Percentiles rank a stretch among this genome's conserved stretches.
Conservation (phyloP, 805 yeast species). For the Cyberlindnera americana region DNA sequence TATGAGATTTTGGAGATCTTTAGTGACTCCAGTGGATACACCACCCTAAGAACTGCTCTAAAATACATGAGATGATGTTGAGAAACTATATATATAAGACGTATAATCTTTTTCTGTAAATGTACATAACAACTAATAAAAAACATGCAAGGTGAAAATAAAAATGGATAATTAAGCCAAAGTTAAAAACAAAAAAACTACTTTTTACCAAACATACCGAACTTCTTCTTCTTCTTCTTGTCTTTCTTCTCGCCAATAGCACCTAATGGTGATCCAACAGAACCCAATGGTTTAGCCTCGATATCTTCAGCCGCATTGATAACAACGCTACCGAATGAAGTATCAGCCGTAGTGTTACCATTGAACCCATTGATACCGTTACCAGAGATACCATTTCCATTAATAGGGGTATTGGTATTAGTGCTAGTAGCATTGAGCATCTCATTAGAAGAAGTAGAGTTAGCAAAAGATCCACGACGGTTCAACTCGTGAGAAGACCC, state of each 20-base stretch:
- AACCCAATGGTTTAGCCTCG: conserved; percentile 13
- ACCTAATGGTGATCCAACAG: conserved; percentile 6
- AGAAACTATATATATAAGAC: too few relatives aligned
- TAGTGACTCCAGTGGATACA: too few relatives aligned
- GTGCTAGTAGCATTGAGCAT: conserved; percentile 2
- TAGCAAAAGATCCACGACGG: conserved; percentile 5
- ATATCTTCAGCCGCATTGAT: conserved; percentile 4
- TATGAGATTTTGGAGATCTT: too few relatives aligned
- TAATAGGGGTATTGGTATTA: background rate
- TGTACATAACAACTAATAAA: background rate
- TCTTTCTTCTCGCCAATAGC: conserved; percentile 4
- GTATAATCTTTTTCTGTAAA: too few relatives aligned
- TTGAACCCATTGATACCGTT: too few relatives aligned
- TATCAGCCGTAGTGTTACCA: conserved; percentile 6
- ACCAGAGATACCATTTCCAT: too few relatives aligned
- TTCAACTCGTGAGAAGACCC: conserved; percentile 7
- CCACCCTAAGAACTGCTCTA: too few relatives aligned
- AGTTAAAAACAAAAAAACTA: background rate
- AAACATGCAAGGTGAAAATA: background rate
- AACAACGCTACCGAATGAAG: conserved; percentile 8
- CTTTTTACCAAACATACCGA: conserved; percentile 18
- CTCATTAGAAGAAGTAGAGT: conserved; percentile 12
- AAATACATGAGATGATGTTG: too few relatives aligned
- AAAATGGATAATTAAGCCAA: background rate
- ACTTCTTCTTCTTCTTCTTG: conserved; percentile 18